Base-by-base conservation (phyloP, 306 rosid genomes). In the Trifolium subterraneum region DNA sequence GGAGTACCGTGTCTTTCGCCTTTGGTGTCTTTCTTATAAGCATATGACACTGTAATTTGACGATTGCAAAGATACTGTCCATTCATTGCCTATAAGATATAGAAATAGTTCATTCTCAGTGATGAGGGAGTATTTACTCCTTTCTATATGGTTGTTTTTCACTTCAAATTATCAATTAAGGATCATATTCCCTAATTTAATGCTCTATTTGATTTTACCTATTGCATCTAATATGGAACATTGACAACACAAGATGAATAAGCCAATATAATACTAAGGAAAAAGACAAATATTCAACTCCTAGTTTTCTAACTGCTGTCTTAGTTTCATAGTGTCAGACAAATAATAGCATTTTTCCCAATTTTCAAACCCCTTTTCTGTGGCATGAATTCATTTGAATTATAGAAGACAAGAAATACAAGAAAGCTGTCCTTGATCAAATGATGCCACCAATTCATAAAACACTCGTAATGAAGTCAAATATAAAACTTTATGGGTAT, bases 1-100 rank as follows among this genome's bases (percentile, higher is more conserved):
- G 97, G 98, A 81, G 99, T 95, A 59, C 99, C 98, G 11, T 94
- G 99, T 48, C 97, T 90, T 82, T 94, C 99, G 60, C 99, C 99
- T 81, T 92, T 94, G 1, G 99, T 94, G 82, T 94, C 99, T 81
- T 94, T 94, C 89, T 95, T 95, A 51, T 95, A 95, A 36, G 99
- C 99, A 78, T 95, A 95, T 15, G 99, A 95, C 44, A 95, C 99
- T 31, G 98, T 90, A 82, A 95, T 92, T 82, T 95, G 99, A 66
- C 98, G 98, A 71, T 95, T 95, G 89, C 99, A 95, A 41, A 95
- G 93, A 85, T 95, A 95, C 41, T 95, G 99, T 14, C 99, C 98
- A 76, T 85, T 95, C 99, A 95, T 95, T 62, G 99, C 96, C 99
- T 95, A 64, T 6, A 59, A 56, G 72, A 72, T 10, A 35, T 16